These are phyloP conservation scores for Colletotrichum tofieldiae DNA, from an alignment of 2,329 filamentous ascomycete species.

Conservation along the genomic window DNA sequence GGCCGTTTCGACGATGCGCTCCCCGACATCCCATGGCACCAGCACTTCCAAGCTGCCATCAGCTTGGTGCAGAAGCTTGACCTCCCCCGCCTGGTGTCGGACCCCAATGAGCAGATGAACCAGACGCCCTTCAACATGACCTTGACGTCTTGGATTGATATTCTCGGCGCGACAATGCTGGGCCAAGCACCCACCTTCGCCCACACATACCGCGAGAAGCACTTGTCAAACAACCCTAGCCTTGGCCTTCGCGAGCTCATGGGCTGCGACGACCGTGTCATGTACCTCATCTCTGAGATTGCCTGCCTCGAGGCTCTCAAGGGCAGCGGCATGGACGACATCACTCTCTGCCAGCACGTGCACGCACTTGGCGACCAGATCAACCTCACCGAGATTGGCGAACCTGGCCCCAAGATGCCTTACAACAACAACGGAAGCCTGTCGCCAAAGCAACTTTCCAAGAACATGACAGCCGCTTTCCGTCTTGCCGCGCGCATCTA, in stretches of 20 bases:
- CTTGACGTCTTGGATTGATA: slow-evolving; percentile 95
- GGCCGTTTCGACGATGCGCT: slow-evolving; percentile 88
- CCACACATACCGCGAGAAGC: slow-evolving; percentile 95
- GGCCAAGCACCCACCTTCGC: slow-evolving; percentile 90
- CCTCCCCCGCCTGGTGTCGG: slow-evolving; percentile 78
- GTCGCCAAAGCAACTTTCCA: slow-evolving; percentile 85
- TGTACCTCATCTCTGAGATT: slow-evolving; percentile 98
- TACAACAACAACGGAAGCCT: slow-evolving; percentile 82
- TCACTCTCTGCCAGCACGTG: slow-evolving; percentile 90
- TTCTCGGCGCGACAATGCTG: slow-evolving; percentile 93
- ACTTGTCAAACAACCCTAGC: slow-evolving; percentile 77
- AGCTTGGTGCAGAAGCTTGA: slow-evolving; percentile 89
- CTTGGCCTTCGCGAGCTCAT: slow-evolving; percentile 91
- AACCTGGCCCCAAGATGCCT: slow-evolving; percentile 71
- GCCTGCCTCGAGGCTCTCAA: slow-evolving; percentile 95
- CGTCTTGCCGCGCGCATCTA: slow-evolving; percentile 94
- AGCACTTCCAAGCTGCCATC: slow-evolving; percentile 94
- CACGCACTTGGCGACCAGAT: slow-evolving; percentile 90
- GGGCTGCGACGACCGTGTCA: slow-evolving; percentile 97
- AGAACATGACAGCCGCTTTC: slow-evolving; percentile 93
- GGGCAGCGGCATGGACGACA: slow-evolving; percentile 85
- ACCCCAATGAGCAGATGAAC: slow-evolving; percentile 70
- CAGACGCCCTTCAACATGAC: slow-evolving; percentile 96
- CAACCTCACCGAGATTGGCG: slow-evolving; percentile 80
- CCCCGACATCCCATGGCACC: slow-evolving; percentile 95